These are phyloP conservation scores for Aspergillus asperescens DNA, from an alignment of 495 filamentous ascomycete species.

Conservation along the genomic window DNA sequence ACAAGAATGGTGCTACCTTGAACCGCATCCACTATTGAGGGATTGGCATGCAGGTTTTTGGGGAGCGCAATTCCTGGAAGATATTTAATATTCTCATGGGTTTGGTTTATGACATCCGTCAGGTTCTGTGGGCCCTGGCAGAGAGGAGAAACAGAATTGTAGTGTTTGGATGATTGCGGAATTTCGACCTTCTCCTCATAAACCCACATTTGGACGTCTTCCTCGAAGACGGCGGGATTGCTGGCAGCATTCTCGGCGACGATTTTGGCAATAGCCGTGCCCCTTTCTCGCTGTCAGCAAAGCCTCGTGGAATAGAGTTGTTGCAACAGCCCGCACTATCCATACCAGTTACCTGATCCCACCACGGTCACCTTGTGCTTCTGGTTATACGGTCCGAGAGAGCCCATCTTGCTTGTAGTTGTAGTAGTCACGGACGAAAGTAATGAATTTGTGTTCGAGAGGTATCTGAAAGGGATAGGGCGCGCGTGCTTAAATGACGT, in stretches of 20 bases:
- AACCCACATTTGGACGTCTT: conserved; percentile 96
- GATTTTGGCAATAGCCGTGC: conserved; percentile 94
- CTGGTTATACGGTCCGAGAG: conserved; percentile 43
- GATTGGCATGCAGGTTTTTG: conserved; percentile 80
- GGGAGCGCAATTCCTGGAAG: conserved; percentile 82
- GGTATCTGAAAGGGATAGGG: conserved; percentile 14
- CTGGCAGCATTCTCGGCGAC: conserved; percentile 82
- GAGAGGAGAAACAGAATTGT: conserved; percentile 49
- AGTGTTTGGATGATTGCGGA: conserved; percentile 57
- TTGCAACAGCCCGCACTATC: neutral
- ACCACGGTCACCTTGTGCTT: conserved; percentile 94
- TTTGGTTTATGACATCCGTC: conserved; percentile 80
- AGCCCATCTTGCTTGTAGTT: conserved; percentile 33
- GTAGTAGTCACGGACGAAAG: conserved; percentile 1
- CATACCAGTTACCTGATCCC: conserved; percentile 94
- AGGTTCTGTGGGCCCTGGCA: conserved; percentile 71
- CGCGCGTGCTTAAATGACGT: neutral
- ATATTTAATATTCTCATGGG: conserved; percentile 98
- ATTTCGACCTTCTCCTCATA: conserved; percentile 81
- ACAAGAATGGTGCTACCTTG: conserved; percentile 79
- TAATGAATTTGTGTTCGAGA: conserved; percentile 13
- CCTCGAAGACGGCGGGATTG: conserved; percentile 74
- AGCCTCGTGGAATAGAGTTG: neutral
- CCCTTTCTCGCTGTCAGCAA: conserved; percentile 47
- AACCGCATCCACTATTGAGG: conserved; percentile 76